These are phyloP conservation scores for Aspergillus ruber DNA, from an alignment of 2,329 filamentous ascomycete species.

Conservation along the genomic window DNA sequence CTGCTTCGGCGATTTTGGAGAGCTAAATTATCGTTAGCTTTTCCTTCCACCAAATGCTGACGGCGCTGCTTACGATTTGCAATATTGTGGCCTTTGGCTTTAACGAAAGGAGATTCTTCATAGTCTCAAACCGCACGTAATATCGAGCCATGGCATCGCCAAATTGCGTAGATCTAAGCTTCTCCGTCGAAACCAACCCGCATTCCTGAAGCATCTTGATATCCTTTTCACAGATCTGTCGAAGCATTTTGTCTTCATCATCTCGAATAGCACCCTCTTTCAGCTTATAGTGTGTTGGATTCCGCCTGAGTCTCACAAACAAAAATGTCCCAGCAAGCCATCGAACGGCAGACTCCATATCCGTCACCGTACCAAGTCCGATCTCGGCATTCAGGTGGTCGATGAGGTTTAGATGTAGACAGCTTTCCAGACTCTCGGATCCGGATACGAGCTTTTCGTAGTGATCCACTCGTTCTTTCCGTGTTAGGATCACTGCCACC, in stretches of 20 bases:
- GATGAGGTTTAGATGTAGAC: slow-evolving; percentile 69
- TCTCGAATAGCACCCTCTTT: slow-evolving; percentile 45
- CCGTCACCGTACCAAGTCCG: slow-evolving; percentile 64
- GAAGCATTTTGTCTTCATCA: slow-evolving; percentile 58
- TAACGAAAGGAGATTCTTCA: slow-evolving; percentile 63
- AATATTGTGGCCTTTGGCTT: slow-evolving; percentile 55
- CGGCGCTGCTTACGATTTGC: slow-evolving; percentile 55
- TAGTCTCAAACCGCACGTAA: slow-evolving; percentile 72
- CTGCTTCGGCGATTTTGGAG: slow-evolving; percentile 58
- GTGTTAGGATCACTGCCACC: slow-evolving; percentile 72
- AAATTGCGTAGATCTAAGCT: slow-evolving; percentile 61
- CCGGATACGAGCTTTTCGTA: slow-evolving; percentile 72
- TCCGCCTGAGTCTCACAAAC: slow-evolving; percentile 64
- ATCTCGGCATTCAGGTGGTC: slow-evolving; percentile 83
- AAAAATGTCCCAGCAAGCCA: slow-evolving; percentile 77
- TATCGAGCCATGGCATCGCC: slow-evolving; percentile 78
- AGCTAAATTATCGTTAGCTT: slow-evolving; percentile 45
- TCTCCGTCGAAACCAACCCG: slow-evolving; percentile 48
- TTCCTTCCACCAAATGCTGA: neutral
- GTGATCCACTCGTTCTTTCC: slow-evolving; percentile 53
- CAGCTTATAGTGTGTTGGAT: slow-evolving; percentile 65
- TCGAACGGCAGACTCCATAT: slow-evolving; percentile 57
- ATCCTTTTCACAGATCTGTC: slow-evolving; percentile 64
- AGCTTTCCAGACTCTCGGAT: slow-evolving; percentile 68
- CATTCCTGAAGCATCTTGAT: slow-evolving; percentile 58